Evolutionary conservation across 257 asterid species (phyloP).

Genomic region (Jasminum sambac): DNA sequence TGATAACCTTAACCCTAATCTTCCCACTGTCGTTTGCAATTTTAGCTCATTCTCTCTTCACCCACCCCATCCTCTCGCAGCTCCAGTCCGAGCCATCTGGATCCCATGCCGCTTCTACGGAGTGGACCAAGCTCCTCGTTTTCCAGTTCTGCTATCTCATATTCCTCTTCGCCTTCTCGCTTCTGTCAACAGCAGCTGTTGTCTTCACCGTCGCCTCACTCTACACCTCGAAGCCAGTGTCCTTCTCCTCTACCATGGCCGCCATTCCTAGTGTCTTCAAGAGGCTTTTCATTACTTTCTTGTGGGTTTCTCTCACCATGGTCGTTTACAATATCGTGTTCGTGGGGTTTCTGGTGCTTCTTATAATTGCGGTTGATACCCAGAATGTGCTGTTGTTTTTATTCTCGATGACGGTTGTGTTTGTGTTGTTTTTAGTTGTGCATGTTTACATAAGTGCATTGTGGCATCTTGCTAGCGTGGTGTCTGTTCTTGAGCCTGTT

Average conservation of each 20-base stretch:
- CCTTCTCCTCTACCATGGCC: conserved; percentile 63
- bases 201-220: conserved; percentile 92
- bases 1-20: conserved; percentile 66
- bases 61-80: conserved; percentile 71
- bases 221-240: conserved; percentile 83
- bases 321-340: conserved; percentile 61
- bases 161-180: conserved; percentile 81
- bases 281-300: conserved; percentile 74
- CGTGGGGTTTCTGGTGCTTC: conserved; percentile 57
- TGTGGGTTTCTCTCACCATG: conserved; percentile 81
- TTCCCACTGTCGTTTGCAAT: conserved; percentile 93
- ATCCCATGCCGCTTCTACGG: conserved; percentile 43
- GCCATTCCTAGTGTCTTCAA: conserved; percentile 79
- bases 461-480: conserved; percentile 94
- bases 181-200: conserved; percentile 89
- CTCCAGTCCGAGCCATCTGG: conserved; percentile 50
- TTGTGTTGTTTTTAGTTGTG: conserved; percentile 62
- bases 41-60: conserved; percentile 89
- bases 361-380: conserved; percentile 59
- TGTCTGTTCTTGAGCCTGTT: conserved; percentile 81
- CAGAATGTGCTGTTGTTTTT: conserved; percentile 55
- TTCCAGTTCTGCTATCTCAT: conserved; percentile 81
- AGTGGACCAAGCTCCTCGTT: conserved; percentile 69
- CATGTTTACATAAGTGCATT: conserved; percentile 86
- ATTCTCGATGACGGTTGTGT: conserved; percentile 54